Conservation (phyloP, 2,329 filamentous ascomycete genomes). For the Ophiostoma montium region DNA sequence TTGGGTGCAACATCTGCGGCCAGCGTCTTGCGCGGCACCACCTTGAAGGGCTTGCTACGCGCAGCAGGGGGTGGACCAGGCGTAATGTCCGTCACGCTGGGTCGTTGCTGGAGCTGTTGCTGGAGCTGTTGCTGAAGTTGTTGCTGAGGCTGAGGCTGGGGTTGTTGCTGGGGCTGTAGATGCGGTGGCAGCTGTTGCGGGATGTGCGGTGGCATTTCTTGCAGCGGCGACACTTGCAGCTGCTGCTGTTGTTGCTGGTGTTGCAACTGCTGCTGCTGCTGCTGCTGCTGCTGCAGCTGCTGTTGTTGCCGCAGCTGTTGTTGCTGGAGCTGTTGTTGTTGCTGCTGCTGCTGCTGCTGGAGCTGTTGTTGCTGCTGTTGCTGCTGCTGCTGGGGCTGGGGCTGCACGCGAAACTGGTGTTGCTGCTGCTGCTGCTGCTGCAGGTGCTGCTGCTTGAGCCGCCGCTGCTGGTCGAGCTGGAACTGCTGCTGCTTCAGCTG, state of each 20-base stretch:
- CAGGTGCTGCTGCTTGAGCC: neutral
- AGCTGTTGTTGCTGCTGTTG: conserved; percentile 9
- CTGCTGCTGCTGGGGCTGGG: conserved; percentile 10
- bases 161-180: neutral
- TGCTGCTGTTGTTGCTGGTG: conserved; percentile 1
- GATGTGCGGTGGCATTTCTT: too few relatives aligned
- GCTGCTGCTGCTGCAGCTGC: conserved; percentile 1
- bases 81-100: neutral
- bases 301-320: neutral
- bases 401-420: neutral
- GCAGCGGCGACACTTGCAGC: too few relatives aligned
- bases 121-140: neutral
- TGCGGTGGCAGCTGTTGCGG: too few relatives aligned
- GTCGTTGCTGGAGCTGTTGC: neutral
- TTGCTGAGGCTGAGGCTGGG: neutral
- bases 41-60: conserved; percentile 4
- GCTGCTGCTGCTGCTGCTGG: conserved; percentile 13
- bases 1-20: conserved; percentile 3
- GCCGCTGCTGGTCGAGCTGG: neutral
- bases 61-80: neutral
- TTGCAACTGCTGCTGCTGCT: conserved; percentile 1
- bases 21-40: neutral
- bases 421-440: neutral
- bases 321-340: conserved; percentile 1
- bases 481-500: neutral